Evolutionary conservation across 371 early-diverging fungal genomes (phyloP), one percentile per base, ranked within the genome.

Genomic region (Apophysomyces elegans): DNA sequence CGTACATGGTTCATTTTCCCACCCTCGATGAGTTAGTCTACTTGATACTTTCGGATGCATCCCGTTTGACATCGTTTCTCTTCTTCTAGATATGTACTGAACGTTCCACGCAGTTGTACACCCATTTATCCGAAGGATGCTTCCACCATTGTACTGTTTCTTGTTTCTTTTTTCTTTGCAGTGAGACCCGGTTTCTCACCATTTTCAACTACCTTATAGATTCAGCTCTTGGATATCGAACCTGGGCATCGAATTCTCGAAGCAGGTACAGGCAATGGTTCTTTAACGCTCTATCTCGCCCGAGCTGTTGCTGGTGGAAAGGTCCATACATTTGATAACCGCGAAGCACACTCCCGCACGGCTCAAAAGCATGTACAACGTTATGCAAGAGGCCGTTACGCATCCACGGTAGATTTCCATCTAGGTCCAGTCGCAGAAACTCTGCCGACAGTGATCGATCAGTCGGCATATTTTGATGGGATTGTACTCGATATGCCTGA

Each of bases 41-140:
- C 21, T 50, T 12, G 16, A 54, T 44, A 37, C 5, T 11, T 11
- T 26, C 62, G 12, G 26, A 37, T 12, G 38, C 11, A 8, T 45
- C 47, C 21, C 21, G 35, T 44, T 57, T 57, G 36, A 16, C 59
- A 41, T 13, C 32, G 32, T 26, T 26, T 26, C 2, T 26, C 5
- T n/a, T 56, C 18, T 26, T 39, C 41, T 71, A 84, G 85, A 38
- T 87, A 88, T 65, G 81, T 86, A 5, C 71, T 87, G 5, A 76
- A 79, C 43, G 86, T 85, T 14, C 83, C 78, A 35, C 80, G 92
- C n/a, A 79, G 74, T 12, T 85, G 87, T 58, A 90, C 88, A 1
- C 91, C 91, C 5, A 88, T 91, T 43, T 92, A 92, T 71, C 90
- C 93, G 0, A 91, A 91, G 61, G 93, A 92, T 64, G 90, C 92